Conservation (phyloP, 1,284 basidiomycete species). For the Leccinum discolor region DNA sequence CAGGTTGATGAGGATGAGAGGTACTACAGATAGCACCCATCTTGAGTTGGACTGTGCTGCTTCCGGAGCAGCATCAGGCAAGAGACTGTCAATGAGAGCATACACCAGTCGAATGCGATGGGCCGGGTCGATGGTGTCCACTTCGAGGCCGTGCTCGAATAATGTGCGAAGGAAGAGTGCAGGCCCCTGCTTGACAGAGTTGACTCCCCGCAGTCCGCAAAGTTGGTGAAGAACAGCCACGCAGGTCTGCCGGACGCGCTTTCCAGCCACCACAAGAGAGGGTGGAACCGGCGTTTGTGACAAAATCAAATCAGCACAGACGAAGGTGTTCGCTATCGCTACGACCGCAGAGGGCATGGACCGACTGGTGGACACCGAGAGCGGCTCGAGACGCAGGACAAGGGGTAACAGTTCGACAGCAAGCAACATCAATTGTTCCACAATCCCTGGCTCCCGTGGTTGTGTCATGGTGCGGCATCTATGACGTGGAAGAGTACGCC, state of each 20-base stretch:
- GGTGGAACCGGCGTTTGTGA: conserved; percentile 33
- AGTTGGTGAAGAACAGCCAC: conserved; percentile 48
- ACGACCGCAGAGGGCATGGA: conserved; percentile 43
- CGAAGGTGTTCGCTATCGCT: conserved; percentile 55
- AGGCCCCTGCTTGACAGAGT: conserved; percentile 40
- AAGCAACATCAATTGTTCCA: conserved; percentile 55
- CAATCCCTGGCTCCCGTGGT: conserved; percentile 40
- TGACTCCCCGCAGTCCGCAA: conserved; percentile 35
- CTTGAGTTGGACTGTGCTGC: conserved; percentile 30
- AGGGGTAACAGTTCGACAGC: conserved; percentile 56
- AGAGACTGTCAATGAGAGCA: conserved; percentile 54
- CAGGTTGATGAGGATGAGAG: conserved; percentile 54
- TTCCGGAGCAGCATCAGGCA: conserved; percentile 41
- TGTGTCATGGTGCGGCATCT: conserved; percentile 43
- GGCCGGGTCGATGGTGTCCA: conserved; percentile 49
- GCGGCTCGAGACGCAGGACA: conserved; percentile 43
- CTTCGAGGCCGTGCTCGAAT: conserved; percentile 45
- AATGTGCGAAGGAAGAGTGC: conserved; percentile 54
- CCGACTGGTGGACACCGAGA: conserved; percentile 52
- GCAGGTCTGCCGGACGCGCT: conserved; percentile 46
- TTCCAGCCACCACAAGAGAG: conserved; percentile 12
- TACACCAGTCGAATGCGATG: conserved; percentile 57
- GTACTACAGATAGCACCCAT: conserved; percentile 61
- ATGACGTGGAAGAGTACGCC: conserved; percentile 57
- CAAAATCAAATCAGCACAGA: conserved; percentile 48